Percentiles rank a stretch among this genome's conserved stretches.
phyloP scores from a whole-genome alignment of 208 protist species.

The Wallacemonas sp. region DNA sequence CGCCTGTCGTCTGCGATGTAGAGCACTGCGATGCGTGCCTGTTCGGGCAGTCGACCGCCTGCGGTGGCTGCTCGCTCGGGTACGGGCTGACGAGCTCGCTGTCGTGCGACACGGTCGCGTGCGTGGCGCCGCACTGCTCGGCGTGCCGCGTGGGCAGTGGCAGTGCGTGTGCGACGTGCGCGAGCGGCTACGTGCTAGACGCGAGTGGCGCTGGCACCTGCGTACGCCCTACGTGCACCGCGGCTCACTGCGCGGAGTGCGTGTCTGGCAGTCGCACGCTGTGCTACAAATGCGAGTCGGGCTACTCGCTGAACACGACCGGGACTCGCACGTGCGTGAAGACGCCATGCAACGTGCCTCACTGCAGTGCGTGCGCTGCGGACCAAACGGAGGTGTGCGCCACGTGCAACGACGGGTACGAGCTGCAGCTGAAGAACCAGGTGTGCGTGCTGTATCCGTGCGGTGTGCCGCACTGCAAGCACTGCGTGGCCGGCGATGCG shows the following conservation, averaged over 20 bases:
- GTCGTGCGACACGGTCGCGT: not conserved
- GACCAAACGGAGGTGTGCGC: not conserved
- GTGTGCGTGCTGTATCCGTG: not conserved
- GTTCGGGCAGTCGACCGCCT: not conserved
- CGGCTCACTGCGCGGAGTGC: not conserved
- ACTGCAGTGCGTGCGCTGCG: not conserved
- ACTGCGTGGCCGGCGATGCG: not conserved
- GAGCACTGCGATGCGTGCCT: constrained; percentile 6
- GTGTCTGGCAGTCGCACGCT: not conserved
- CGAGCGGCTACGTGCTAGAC: not conserved
- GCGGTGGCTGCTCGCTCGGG: not conserved
- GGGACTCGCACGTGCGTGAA: not conserved
- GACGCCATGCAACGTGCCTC: not conserved
- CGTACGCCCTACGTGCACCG: not conserved
- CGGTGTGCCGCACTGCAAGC: not conserved
- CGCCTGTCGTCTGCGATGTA: not conserved
- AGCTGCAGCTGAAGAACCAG: not conserved
- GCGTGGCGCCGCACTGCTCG: not conserved
- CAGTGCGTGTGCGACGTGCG: not conserved
- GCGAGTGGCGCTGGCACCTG: not conserved
- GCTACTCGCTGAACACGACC: not conserved
- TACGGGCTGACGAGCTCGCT: constrained; percentile 3
- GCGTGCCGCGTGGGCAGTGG: not conserved
- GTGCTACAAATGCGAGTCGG: not conserved
- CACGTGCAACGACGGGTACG: not conserved